Evolutionary conservation across 169 alveolate genomes (phyloP), one percentile per base, ranked within the genome.

Genomic region (Plasmodium reichenowi): DNA sequence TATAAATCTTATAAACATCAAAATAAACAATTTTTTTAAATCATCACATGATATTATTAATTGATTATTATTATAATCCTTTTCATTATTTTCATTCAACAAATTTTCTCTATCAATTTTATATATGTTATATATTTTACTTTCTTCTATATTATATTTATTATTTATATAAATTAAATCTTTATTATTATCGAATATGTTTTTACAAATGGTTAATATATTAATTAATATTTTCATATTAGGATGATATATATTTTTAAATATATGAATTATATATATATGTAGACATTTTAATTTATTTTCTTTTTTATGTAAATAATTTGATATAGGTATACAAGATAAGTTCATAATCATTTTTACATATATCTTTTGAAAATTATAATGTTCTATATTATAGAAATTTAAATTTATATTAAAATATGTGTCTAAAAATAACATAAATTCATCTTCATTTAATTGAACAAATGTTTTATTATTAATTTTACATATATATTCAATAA

Each of bases 191-290:
- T 86, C 92, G 38, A 86, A 86, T 32, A 86, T 50, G n/a, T 86
- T 86, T 62, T 86, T 86, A 64, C 92, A 86, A 26, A 86, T 86
- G 12, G 88, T 54, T 48, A 86, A 52, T 6, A 72, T 52, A 8
- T 86, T 60, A 22, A 54, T 56, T 20, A 86, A 54, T 1, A 86
- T 86, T 8, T 86, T 60, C 12, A 43, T 32, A 72, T 60, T 67
- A 0, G 92, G 92, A 29, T 86, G 92, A 20, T 86, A 29, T 7
- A 86, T 17, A 54, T 86, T 86, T 17, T 70, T 71, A 64, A 86
- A 86, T 8, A 86, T 73, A 38, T 62, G 50, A 5, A 72, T 3
- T 12, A 86, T 60, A 56, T 43, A 86, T 48, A 70, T 72, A 52
- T 72, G 68, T 45, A 86, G 15, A 54, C 86, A 71, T 59, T 62